Percentiles rank a stretch among this genome's conserved stretches.
Conservation (phyloP, 2,329 filamentous ascomycete genomes). For the Cryphonectria nitschkei region DNA sequence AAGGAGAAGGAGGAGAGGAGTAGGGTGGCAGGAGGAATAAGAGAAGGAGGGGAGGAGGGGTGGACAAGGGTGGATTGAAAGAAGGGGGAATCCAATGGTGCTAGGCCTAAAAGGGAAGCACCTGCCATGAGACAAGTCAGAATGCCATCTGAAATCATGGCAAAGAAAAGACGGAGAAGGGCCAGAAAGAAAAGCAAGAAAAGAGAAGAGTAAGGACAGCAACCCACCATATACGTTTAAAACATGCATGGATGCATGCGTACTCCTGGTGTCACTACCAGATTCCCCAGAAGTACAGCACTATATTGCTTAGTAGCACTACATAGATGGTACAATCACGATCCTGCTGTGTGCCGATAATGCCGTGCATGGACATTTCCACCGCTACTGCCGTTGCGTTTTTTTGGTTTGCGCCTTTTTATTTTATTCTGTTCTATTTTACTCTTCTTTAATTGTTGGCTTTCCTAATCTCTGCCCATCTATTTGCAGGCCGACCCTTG, state of each 20-base stretch:
- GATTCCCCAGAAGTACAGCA: not conserved
- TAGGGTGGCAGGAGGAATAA: not conserved
- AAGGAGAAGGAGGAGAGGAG: not conserved
- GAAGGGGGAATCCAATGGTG: not conserved
- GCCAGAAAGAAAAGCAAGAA: not conserved
- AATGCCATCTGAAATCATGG: slow-evolving; percentile 6
- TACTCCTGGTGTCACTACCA: not conserved
- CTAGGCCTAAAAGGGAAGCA: not conserved
- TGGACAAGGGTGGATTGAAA: not conserved
- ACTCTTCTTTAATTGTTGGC: not conserved
- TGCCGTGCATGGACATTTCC: slow-evolving; percentile 5
- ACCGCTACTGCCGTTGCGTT: not conserved
- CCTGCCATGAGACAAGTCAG: slow-evolving; percentile 1
- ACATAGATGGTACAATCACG: slow-evolving; percentile 9
- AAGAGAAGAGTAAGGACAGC: no score
- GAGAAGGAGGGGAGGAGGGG: not conserved
- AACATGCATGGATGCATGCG: slow-evolving; percentile 9
- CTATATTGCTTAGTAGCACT: not conserved
- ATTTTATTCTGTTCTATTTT: not conserved
- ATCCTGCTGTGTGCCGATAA: slow-evolving; percentile 22
- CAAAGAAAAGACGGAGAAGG: not conserved
- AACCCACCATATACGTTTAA: not conserved
- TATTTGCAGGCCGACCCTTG: not conserved
- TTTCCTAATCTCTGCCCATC: not conserved
- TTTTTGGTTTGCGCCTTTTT: not conserved